phyloP scores from a whole-genome alignment of 2,329 filamentous ascomycete species.

The Fusarium transvaalense region DNA sequence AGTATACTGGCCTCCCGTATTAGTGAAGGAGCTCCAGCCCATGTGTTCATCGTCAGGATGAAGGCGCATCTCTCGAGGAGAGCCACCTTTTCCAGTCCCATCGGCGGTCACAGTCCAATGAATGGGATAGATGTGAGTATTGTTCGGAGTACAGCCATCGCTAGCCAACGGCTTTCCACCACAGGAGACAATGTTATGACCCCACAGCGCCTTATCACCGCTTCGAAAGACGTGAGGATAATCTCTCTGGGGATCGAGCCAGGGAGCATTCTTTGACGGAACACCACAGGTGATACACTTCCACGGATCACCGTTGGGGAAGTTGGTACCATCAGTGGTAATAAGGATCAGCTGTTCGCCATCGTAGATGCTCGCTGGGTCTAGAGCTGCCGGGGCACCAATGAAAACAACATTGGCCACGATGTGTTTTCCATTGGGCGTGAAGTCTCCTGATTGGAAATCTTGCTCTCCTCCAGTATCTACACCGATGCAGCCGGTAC shows the following conservation, averaged over 20 bases:
- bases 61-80: constrained; percentile 58
- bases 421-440: constrained; percentile 59
- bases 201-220: constrained; percentile 53
- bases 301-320: constrained; percentile 60
- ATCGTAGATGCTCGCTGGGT: constrained; percentile 53
- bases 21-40: constrained; percentile 56
- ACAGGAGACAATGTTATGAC: constrained; percentile 56
- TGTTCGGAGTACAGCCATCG: background rate
- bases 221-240: constrained; percentile 60
- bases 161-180: constrained; percentile 50
- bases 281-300: constrained; percentile 62
- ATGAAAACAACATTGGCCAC: constrained; percentile 55
- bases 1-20: constrained; percentile 47
- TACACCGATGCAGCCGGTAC: constrained; percentile 1
- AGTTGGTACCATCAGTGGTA: constrained; percentile 57
- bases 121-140: constrained; percentile 22
- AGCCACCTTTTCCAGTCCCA: constrained; percentile 48
- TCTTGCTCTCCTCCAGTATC: constrained; percentile 1
- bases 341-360: constrained; percentile 55
- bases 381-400: constrained; percentile 56
- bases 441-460: constrained; percentile 48
- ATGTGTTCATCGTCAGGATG: constrained; percentile 61
- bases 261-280: constrained; percentile 49
- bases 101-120: constrained; percentile 44
- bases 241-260: constrained; percentile 42